Conservation (phyloP, 2,329 filamentous ascomycete species). For the Cordyceps javanica region DNA sequence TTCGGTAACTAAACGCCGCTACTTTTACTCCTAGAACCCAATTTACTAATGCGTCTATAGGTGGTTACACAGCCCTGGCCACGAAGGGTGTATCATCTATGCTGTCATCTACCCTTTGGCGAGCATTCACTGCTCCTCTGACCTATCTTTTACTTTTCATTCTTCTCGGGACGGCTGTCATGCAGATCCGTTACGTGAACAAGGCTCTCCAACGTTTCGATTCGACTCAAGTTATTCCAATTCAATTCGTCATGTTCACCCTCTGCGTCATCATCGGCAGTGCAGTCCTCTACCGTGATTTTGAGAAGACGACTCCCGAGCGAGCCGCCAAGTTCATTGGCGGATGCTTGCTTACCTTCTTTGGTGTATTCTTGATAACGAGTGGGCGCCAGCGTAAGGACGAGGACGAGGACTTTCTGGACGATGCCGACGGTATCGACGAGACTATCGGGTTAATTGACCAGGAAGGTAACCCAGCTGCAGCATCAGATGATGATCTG, state of each 20-base stretch:
- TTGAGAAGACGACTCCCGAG: constrained; percentile 69
- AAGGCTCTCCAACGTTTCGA: constrained; percentile 83
- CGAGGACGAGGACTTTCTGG: constrained; percentile 45
- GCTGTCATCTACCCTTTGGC: constrained; percentile 83
- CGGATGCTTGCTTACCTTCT: constrained; percentile 86
- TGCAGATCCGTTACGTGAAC: constrained; percentile 98
- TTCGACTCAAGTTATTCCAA: constrained; percentile 95
- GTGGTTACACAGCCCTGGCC: constrained; percentile 91
- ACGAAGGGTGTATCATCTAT: constrained; percentile 96
- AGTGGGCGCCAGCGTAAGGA: constrained; percentile 62
- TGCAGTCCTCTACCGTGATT: constrained; percentile 89
- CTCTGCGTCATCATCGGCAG: constrained; percentile 92
- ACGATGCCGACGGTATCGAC: constrained; percentile 53
- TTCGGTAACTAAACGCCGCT: constrained; percentile 59
- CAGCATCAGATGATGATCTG: constrained; percentile 22
- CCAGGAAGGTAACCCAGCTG: constrained; percentile 33
- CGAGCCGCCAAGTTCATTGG: constrained; percentile 81
- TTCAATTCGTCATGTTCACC: constrained; percentile 95
- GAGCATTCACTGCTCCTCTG: constrained; percentile 84
- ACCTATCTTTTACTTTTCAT: constrained; percentile 81
- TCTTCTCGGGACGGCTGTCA: constrained; percentile 76
- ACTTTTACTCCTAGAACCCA: not conserved
- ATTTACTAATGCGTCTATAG: constrained; percentile 35
- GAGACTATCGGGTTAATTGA: constrained; percentile 55
- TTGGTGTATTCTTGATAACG: constrained; percentile 95